phyloP scores from a whole-genome alignment of 1,284 basidiomycete genomes.

The Moniliophthora roreri region DNA sequence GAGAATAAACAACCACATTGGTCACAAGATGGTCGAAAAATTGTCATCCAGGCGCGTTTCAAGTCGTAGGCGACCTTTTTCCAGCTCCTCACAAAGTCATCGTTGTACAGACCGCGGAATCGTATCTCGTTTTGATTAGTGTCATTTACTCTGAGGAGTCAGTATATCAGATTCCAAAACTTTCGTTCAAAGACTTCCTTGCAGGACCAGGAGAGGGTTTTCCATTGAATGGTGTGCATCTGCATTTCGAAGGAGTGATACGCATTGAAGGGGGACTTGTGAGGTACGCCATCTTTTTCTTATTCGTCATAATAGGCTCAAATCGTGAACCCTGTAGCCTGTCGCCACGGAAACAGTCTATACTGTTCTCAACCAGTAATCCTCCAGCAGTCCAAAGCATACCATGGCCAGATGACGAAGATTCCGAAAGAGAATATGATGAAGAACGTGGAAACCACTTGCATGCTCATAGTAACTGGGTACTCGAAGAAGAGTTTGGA shows the following conservation, averaged over 20 bases:
- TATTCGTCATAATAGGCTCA: conserved; percentile 5
- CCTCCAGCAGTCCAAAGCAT: conserved; percentile 77
- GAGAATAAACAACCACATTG: conserved; percentile 73
- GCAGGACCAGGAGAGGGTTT: conserved; percentile 79
- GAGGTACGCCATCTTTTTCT: conserved; percentile 43
- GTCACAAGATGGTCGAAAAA: conserved; percentile 75
- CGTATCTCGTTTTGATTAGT: conserved; percentile 75
- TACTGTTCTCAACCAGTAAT: conserved; percentile 69
- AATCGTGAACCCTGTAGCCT: conserved; percentile 43
- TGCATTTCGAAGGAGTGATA: conserved; percentile 82
- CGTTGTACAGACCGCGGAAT: conserved; percentile 63
- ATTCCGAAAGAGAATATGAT: conserved; percentile 36
- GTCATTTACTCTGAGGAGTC: conserved; percentile 60
- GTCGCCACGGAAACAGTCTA: conserved; percentile 66
- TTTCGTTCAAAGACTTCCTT: conserved; percentile 61
- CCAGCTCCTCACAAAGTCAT: conserved; percentile 8
- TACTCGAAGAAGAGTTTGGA: conserved; percentile 63
- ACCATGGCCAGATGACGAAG: conserved; percentile 70
- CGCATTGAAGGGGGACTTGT: conserved; percentile 74
- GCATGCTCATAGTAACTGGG: conserved; percentile 66
- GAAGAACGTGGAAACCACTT: conserved; percentile 24
- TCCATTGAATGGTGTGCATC: conserved; percentile 59
- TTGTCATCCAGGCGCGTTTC: conserved; percentile 72
- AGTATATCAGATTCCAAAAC: conserved; percentile 56
- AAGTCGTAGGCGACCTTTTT: conserved; percentile 3